Evolutionary conservation across 164 flowering plant genomes (phyloP), one percentile per base, ranked within the genome.

Genomic region (Vitis labrusca): DNA sequence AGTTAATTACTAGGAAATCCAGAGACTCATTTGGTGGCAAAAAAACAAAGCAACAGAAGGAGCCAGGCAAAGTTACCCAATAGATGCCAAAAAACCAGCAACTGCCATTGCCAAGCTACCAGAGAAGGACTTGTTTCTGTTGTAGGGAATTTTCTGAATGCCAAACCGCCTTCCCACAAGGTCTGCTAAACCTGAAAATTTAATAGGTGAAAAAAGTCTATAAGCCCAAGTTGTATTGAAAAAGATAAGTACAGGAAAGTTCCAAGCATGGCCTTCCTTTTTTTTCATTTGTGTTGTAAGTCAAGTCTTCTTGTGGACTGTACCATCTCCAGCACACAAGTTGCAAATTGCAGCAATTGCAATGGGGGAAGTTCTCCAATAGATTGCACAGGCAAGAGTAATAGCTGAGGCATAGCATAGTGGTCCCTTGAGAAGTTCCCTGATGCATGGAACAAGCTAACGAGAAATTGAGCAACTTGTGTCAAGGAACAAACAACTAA

Each of bases 291-390:
- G 44, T 17, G 14, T n/a, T 0, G 5, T 59, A 15, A 9, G 3
- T 59, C 29, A 59, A 59, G 7, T 37, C 44, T 2, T 54, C 32
- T 11, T 16, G 37, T 19, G 11, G 7, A 59, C 9, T 13, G 12
- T 87, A 93, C 99, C 99, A 86, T 95, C 99, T 83, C 98, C 99
- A 74, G 98, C 95, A 73, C 94, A 95, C 12, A 95, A 81, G 83
- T 90, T 95, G 82, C 98, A 95, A 60, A 93, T 81, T 56, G 83
- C 82, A 23, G 96, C 96, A 72, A 92, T 81, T 51, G 86, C 82
- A 29, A 86, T 77, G 8, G 99, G 96, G 69, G 97, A 91, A 13
- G 88, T 80, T 74, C 96, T 87, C 99, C 99, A 95, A 65, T 84
- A 92, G 32, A 85, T 9, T n/a, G 76, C 72, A 76, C 83, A 78